phyloP scores from a whole-genome alignment of 1,284 basidiomycete genomes.

The Rhodofomes roseus region DNA sequence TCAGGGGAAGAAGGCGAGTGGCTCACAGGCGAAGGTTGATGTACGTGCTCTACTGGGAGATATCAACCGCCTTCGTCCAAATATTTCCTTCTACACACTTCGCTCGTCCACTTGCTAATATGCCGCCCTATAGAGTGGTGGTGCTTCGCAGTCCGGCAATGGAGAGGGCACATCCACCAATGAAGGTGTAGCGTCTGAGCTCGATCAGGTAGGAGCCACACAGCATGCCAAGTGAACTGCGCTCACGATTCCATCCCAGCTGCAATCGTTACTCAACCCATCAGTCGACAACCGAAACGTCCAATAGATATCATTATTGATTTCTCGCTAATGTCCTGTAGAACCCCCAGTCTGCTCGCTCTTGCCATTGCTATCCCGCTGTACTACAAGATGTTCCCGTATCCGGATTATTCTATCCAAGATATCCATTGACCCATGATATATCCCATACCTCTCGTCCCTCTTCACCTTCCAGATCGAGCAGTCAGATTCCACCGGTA shows the following conservation, averaged over 20 bases:
- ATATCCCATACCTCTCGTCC: background rate
- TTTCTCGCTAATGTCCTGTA: background rate
- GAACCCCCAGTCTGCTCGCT: background rate
- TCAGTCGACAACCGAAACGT: constrained; percentile 7
- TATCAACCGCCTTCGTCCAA: background rate
- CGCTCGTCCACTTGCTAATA: background rate
- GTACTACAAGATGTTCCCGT: background rate
- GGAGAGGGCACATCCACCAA: background rate
- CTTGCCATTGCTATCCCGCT: constrained; percentile 2
- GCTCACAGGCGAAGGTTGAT: constrained; percentile 13
- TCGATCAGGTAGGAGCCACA: constrained; percentile 11
- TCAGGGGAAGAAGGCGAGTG: constrained; percentile 24
- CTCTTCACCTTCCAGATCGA: background rate
- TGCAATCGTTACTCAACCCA: constrained; percentile 12
- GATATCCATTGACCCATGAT: background rate
- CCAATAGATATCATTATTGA: background rate
- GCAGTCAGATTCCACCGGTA: constrained; percentile 3
- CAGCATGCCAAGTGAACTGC: background rate
- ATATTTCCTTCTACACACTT: background rate
- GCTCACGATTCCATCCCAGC: background rate
- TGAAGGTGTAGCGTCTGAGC: constrained; percentile 7
- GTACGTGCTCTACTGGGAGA: constrained; percentile 9
- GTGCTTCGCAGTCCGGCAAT: background rate
- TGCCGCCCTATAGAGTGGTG: background rate
- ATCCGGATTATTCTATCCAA: background rate